phyloP scores from a whole-genome alignment of 768 basidiomycete species.

The Podaxis carcinomalis region DNA sequence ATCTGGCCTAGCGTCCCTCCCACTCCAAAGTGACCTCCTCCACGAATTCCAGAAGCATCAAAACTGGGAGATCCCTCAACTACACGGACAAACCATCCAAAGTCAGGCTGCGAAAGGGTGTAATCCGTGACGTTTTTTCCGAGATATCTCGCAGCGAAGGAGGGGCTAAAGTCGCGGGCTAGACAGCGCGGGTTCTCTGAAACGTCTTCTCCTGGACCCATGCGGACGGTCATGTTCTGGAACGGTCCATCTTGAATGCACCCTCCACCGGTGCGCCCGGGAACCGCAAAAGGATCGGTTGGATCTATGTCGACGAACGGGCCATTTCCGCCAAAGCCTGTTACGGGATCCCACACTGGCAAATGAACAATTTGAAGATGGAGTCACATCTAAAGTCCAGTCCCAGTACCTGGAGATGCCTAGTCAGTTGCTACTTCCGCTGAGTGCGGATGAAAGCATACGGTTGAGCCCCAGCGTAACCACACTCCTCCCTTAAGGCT shows the following conservation, averaged over 20 bases:
- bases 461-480: slow-evolving; percentile 21
- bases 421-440: neutral
- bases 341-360: neutral
- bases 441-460: slow-evolving; percentile 4
- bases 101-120: slow-evolving; percentile 15
- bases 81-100: slow-evolving; percentile 15
- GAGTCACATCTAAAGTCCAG: neutral
- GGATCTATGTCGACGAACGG: neutral
- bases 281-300: neutral
- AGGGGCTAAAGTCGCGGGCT: slow-evolving; percentile 16
- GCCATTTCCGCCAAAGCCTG: neutral
- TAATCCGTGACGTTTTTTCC: slow-evolving; percentile 12
- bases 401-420: neutral
- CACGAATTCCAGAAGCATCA: neutral
- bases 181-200: slow-evolving; percentile 17
- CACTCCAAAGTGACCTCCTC: neutral
- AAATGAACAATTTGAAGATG: neutral
- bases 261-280: neutral
- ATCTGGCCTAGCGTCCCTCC: neutral
- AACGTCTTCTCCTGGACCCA: slow-evolving; percentile 1
- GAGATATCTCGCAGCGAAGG: slow-evolving; percentile 16
- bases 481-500: slow-evolving; percentile 20
- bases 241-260: neutral
- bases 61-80: slow-evolving; percentile 15
- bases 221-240: neutral